Percentiles rank a stretch among this genome's conserved stretches.
These are phyloP conservation scores for Gossypium rotundifolium DNA, from an alignment of 345 rosid species.

Conservation along the genomic window DNA sequence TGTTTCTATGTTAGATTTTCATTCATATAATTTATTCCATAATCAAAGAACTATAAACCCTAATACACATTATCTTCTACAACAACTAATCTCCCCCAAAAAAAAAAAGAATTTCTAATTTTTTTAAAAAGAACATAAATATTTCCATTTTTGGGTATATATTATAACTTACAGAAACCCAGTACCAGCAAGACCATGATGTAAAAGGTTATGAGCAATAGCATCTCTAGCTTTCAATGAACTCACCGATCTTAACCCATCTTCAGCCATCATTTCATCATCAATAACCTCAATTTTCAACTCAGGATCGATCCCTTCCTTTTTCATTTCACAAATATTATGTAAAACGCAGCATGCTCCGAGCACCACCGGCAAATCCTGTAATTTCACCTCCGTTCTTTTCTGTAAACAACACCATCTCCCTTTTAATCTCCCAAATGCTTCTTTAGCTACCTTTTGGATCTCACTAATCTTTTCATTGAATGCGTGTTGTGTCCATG, in stretches of 20 bases:
- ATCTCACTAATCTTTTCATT: constrained; percentile 4
- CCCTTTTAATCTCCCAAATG: constrained; percentile 1
- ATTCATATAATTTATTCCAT: background rate
- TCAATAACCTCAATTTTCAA: background rate
- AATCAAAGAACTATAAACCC: background rate
- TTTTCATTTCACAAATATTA: constrained; percentile 1
- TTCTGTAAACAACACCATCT: constrained; percentile 8
- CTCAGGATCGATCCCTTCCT: background rate
- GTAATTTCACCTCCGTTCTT: constrained; percentile 4
- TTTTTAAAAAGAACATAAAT: background rate
- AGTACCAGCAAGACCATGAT: constrained; percentile 6
- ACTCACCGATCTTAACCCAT: background rate
- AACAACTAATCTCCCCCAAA: background rate
- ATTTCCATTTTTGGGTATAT: background rate
- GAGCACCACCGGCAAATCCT: constrained; percentile 1
- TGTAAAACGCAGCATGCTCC: constrained; percentile 8
- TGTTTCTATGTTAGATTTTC: background rate
- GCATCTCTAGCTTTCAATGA: constrained; percentile 4
- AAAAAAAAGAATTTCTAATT: background rate
- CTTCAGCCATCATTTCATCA: constrained; percentile 1
- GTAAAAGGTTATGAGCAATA: constrained; percentile 5
- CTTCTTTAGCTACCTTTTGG: background rate
- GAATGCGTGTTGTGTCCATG: constrained; percentile 3
- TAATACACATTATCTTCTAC: background rate
- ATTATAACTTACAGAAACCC: background rate